phyloP scores from a whole-genome alignment of 73 alveolate genomes.

The Effrenium voratum region DNA sequence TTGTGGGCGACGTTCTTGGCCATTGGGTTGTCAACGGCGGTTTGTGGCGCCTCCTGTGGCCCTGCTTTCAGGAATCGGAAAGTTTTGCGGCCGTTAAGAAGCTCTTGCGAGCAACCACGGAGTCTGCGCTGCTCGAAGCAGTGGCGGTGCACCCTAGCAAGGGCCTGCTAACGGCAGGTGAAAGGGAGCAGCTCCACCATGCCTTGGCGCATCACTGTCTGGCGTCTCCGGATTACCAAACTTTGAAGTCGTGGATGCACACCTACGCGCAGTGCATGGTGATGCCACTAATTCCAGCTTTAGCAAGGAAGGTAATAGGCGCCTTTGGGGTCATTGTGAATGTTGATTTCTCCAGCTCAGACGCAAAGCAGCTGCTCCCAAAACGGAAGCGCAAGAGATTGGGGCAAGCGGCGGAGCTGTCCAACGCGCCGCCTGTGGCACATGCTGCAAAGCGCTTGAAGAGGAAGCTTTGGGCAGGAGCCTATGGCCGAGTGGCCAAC shows the following conservation, averaged over 20 bases:
- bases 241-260: background rate
- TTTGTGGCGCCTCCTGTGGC: background rate
- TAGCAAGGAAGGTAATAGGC: background rate
- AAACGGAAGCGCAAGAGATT: background rate
- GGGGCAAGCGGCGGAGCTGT: background rate
- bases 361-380: slow-evolving; percentile 12
- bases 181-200: background rate
- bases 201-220: background rate
- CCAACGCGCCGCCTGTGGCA: background rate
- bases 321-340: background rate
- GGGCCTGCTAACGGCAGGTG: background rate
- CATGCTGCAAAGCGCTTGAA: background rate
- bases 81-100: background rate
- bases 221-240: background rate
- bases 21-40: background rate
- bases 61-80: background rate
- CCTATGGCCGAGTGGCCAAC: background rate
- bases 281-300: background rate
- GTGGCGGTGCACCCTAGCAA: background rate
- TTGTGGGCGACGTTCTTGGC: background rate
- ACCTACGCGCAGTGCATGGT: background rate
- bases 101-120: background rate
- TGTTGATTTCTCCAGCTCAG: slow-evolving; percentile 4
- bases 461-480: background rate
- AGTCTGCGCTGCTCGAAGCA: background rate